phyloP scores from a whole-genome alignment of 2,329 filamentous ascomycete species.

The Acephala macrosclerotiorum region DNA sequence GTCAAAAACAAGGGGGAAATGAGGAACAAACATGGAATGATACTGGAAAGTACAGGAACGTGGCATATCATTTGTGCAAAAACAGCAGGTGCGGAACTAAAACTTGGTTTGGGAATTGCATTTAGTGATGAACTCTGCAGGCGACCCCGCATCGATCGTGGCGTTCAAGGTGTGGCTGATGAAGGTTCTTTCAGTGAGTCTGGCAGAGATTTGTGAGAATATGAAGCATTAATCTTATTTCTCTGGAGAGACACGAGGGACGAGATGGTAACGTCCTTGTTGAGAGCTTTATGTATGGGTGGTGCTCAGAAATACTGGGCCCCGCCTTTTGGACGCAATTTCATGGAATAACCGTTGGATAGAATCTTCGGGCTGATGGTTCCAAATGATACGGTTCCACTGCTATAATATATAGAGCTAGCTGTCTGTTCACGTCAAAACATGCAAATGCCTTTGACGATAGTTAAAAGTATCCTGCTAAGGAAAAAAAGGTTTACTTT shows the following conservation, averaged over 20 bases:
- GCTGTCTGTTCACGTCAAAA: not conserved
- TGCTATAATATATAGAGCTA: not conserved
- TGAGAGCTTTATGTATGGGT: not conserved
- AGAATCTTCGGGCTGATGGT: too few species aligned
- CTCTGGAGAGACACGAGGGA: too few species aligned
- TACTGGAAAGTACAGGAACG: not conserved
- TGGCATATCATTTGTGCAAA: constrained; percentile 7
- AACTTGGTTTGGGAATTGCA: constrained; percentile 8
- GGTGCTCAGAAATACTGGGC: not conserved
- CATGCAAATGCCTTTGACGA: too few species aligned
- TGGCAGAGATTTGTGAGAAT: not conserved
- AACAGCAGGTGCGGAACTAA: not conserved
- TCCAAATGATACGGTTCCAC: too few species aligned
- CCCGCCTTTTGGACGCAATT: not conserved
- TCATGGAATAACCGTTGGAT: not conserved
- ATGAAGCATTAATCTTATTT: not conserved
- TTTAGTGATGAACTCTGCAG: not conserved
- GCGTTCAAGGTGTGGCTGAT: constrained; percentile 4
- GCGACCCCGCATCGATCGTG: constrained; percentile 1
- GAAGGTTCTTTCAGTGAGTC: not conserved
- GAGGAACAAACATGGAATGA: not conserved
- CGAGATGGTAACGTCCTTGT: not conserved
- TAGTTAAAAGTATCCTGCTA: too few species aligned
- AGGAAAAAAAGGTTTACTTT: too few species aligned
- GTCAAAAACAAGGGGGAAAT: not conserved